Evolutionary conservation across 768 basidiomycete species (phyloP).

Genomic region (Macrolepiota dolichaula): DNA sequence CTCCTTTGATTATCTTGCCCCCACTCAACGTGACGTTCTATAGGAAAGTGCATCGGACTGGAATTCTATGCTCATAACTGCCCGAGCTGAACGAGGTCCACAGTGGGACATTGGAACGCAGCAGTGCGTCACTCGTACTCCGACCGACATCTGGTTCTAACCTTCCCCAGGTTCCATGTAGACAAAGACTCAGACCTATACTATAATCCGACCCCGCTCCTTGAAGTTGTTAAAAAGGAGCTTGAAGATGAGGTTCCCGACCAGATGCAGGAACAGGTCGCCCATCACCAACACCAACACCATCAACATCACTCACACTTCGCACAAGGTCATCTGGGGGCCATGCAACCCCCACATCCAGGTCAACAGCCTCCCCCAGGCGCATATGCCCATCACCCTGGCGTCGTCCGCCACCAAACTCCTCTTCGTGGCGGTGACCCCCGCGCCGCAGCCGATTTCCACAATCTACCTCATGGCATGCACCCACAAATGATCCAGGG

Average conservation of each 20-base stretch:
- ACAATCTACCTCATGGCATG: conserved; percentile 18
- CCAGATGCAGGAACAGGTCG: conserved; percentile 24
- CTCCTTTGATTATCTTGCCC: neutral
- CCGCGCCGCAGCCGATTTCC: conserved; percentile 12
- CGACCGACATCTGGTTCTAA: neutral
- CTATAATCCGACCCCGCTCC: conserved; percentile 64
- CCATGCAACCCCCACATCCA: conserved; percentile 15
- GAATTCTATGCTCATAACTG: conserved; percentile 78
- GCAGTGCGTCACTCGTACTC: conserved; percentile 50
- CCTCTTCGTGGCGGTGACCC: conserved; percentile 28
- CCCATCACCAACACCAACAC: conserved; percentile 21
- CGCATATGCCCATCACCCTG: conserved; percentile 12
- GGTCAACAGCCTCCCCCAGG: conserved; percentile 18
- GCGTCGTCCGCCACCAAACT: conserved; percentile 28
- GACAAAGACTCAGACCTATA: conserved; percentile 71
- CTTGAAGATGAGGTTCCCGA: conserved; percentile 33
- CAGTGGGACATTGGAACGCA: conserved; percentile 89
- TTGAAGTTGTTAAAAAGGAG: conserved; percentile 47
- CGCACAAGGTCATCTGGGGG: conserved; percentile 23
- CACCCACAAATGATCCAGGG: conserved; percentile 26
- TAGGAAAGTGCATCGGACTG: conserved; percentile 81
- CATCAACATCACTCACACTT: conserved; percentile 27
- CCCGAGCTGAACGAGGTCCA: conserved; percentile 78
- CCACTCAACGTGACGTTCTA: neutral
- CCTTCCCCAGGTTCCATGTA: conserved; percentile 59